Percentiles rank a stretch among this genome's conserved stretches.
phyloP scores from a whole-genome alignment of 768 basidiomycete species.

The Tephrocybe sp. region DNA sequence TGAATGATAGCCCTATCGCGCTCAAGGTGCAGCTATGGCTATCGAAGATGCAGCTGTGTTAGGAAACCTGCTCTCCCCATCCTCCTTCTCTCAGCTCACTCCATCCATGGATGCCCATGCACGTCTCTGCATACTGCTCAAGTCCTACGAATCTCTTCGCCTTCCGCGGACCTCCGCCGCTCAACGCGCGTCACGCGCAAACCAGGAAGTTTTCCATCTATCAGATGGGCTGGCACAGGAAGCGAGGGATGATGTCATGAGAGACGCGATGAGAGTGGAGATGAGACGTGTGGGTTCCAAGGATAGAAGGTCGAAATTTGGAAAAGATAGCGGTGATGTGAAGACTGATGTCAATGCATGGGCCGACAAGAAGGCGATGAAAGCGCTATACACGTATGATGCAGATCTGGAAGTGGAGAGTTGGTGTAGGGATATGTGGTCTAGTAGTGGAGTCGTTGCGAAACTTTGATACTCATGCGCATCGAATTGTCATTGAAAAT shows the following conservation, averaged over 20 bases:
- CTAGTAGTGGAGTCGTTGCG: too few species aligned
- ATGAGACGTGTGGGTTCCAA: conserved; percentile 20
- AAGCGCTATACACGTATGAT: conserved; percentile 50
- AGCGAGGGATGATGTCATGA: conserved; percentile 50
- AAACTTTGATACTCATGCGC: too few species aligned
- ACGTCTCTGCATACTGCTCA: conserved; percentile 35
- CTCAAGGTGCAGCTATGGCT: conserved; percentile 56
- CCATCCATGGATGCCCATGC: conserved; percentile 32
- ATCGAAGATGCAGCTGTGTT: conserved; percentile 52
- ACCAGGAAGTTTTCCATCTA: conserved; percentile 55
- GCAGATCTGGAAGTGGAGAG: conserved; percentile 47
- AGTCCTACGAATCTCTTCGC: conserved; percentile 46
- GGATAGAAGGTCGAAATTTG: too few species aligned
- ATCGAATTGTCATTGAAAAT: too few species aligned
- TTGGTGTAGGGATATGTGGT: conserved; percentile 34
- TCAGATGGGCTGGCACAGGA: conserved; percentile 56
- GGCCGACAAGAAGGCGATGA: conserved; percentile 50
- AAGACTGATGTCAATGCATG: conserved; percentile 47
- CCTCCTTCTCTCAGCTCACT: conserved; percentile 48
- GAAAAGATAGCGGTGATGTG: not conserved
- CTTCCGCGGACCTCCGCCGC: conserved; percentile 45
- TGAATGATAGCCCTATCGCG: conserved; percentile 43
- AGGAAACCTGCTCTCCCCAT: conserved; percentile 24
- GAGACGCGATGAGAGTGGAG: conserved; percentile 39
- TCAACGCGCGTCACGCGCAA: conserved; percentile 46